Evolutionary conservation across 2,329 filamentous ascomycete species (phyloP).

Genomic region (Calonectria multiphialidica): DNA sequence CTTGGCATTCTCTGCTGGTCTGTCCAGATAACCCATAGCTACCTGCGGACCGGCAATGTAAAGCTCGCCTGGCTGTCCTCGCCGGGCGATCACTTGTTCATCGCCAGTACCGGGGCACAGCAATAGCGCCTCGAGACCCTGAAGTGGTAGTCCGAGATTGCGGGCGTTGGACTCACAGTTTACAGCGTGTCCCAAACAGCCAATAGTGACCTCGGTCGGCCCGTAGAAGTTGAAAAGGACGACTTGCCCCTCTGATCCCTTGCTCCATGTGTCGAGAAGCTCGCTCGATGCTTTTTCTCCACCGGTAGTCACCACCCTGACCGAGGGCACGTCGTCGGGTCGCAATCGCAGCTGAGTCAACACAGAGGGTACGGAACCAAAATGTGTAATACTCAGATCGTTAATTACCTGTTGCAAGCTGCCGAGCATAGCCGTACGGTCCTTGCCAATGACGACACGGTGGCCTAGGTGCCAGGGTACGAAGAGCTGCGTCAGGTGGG

Average conservation of each 20-base stretch:
- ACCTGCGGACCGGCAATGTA: not conserved
- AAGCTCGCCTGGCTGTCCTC: not conserved
- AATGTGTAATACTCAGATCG: not conserved
- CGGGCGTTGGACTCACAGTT: not conserved
- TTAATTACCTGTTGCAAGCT: not conserved
- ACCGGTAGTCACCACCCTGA: not conserved
- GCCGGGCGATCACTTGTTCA: not conserved
- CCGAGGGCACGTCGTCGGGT: not conserved
- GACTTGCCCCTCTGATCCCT: not conserved
- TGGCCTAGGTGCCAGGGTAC: not conserved
- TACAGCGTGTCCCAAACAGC: not conserved
- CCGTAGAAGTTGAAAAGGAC: not conserved
- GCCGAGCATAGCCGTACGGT: not conserved
- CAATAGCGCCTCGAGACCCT: not conserved
- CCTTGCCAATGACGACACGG: not conserved
- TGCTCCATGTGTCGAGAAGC: not conserved
- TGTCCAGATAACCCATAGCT: not conserved
- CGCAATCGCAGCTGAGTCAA: not conserved
- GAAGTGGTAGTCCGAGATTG: not conserved
- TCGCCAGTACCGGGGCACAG: not conserved
- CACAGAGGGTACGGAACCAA: not conserved
- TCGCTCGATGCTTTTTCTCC: slow-evolving; percentile 2
- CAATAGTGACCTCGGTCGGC: not conserved
- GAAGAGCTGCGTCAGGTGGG: not conserved
- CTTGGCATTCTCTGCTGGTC: not conserved